Base-by-base conservation (phyloP, 441 rosid species). In the Aleurites moluccanus region DNA sequence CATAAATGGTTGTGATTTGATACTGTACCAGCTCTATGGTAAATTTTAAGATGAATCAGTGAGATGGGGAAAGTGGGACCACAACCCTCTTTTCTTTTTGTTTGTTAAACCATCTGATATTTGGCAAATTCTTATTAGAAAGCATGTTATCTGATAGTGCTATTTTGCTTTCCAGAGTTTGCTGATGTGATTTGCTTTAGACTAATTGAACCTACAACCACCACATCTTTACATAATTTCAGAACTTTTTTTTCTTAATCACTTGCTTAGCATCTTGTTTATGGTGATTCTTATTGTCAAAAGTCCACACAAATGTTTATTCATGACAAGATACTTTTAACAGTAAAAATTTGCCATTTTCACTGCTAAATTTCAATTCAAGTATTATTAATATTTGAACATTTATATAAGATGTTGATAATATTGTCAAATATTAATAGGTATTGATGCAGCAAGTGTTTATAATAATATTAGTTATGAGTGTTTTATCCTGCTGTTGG, bases 111-210 rank as follows among this genome's bases (percentile, higher is more conserved):
- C 8, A 15, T 1, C 18, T 5, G 10, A 35, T 71, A 47, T 28
- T 61, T 7, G 8, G 52, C 65, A 55, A 62, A 40, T 40, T 53
- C 50, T 73, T 42, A 66, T 21, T 28, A 49, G 0, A 65, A 18
- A 4, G 23, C 25, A n/a, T 73, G 71, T 15, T 38, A 67, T 53
- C n/a, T 70, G 52, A 40, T 57, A 25, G 53, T 70, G 38, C 52
- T n/a, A 15, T 25, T 63, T 16, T 33, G 13, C 28, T 56, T 50
- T 20, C 53, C 64, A 53, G 38, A 6, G 28, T n/a, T 40, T 45
- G 30, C 47, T 23, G 75, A 70, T 79, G 57, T 65, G 14, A 59
- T 38, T 18, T 40, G 40, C 15, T 30, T 28, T 52, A 4, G 38
- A 40, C 59, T 30, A 16, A 40, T 25, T 20, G 28, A 27, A 9